phyloP scores from a whole-genome alignment of 345 rosid species.

The Litchi chinensis region DNA sequence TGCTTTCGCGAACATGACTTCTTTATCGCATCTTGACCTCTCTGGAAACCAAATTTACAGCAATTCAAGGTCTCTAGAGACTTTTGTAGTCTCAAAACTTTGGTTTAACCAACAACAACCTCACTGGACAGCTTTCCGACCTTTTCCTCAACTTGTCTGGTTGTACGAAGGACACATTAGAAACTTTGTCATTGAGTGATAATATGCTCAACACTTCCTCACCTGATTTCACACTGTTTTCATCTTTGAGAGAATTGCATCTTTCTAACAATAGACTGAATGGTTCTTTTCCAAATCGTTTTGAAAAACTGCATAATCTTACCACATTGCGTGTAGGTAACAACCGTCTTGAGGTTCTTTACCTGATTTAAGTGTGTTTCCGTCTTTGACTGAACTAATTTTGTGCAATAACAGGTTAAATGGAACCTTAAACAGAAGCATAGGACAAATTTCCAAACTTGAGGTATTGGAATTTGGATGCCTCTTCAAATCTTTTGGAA shows the following conservation, averaged over 20 bases:
- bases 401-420: not conserved
- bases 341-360: not conserved
- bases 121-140: slow-evolving; percentile 8
- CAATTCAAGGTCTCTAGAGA: slow-evolving; percentile 21
- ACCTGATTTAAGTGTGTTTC: slow-evolving; percentile 4
- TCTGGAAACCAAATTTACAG: slow-evolving; percentile 1
- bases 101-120: slow-evolving; percentile 3
- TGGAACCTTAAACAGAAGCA: slow-evolving; percentile 16
- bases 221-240: slow-evolving; percentile 1
- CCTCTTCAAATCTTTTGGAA: slow-evolving; percentile 23
- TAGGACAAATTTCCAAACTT: slow-evolving; percentile 15
- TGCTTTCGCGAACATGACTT: slow-evolving; percentile 17
- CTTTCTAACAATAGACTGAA: too few species aligned
- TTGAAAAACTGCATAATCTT: slow-evolving; percentile 15
- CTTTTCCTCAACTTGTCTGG: slow-evolving; percentile 18
- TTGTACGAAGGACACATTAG: slow-evolving; percentile 17
- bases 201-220: slow-evolving; percentile 28
- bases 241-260: too few species aligned
- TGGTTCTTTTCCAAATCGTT: slow-evolving; percentile 17
- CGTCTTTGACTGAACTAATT: not conserved
- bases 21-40: slow-evolving; percentile 19
- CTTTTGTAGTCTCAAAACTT: slow-evolving; percentile 24
- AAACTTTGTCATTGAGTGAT: slow-evolving; percentile 13
- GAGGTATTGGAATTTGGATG: slow-evolving; percentile 16
- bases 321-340: not conserved